Base-by-base conservation (phyloP, 139 green algal species). In the Haematococcus lacustris region DNA sequence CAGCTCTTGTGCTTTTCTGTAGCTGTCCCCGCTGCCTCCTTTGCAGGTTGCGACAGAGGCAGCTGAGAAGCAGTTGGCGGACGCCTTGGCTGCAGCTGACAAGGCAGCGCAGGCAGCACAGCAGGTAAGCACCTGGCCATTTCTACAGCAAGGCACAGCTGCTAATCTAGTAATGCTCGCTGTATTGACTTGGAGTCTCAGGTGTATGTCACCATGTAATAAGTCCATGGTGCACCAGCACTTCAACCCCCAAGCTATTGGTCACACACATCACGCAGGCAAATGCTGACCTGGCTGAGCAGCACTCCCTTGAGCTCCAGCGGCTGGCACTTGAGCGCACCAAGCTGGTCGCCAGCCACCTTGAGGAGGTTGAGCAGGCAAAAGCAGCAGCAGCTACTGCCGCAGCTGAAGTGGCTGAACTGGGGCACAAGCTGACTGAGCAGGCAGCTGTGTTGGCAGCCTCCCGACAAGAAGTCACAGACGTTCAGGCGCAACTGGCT, bases 221-320 rank as follows among this genome's bases (percentile, higher is more conserved):
- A 57, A 13, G 47, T 57, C 17, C 17, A n/a, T 57, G 47, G 13
- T 13, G 13, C 47, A n/a, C 17, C 17, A n/a, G 47, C 21, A n/a
- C 47, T 57, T 57, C 47, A 57, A 41, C 68, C 32, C 38, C 47
- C 5, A 38, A 76, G 41, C 41, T 51, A 53, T 53, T 68, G 6
- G n/a, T n/a, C n/a, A n/a, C n/a, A n/a, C n/a, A n/a, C n/a, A n/a
- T n/a, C n/a, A n/a, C n/a, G n/a, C n/a, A n/a, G n/a, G n/a, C n/a
- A n/a, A n/a, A n/a, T n/a, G 50, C 66, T 23, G 78, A 86, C 33
- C 51, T 65, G 26, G 63, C 43, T 5, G 71, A 80, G 40, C 62
- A 64, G 51, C 71, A 81, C 51, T 39, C 67, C 2, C 13, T 85
- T 21, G 76, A 84, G 61, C 23, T 83, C 34, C 71, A 77, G 71